Conservation (phyloP, 1,284 basidiomycete genomes). For the Leccinum ponderosum region DNA sequence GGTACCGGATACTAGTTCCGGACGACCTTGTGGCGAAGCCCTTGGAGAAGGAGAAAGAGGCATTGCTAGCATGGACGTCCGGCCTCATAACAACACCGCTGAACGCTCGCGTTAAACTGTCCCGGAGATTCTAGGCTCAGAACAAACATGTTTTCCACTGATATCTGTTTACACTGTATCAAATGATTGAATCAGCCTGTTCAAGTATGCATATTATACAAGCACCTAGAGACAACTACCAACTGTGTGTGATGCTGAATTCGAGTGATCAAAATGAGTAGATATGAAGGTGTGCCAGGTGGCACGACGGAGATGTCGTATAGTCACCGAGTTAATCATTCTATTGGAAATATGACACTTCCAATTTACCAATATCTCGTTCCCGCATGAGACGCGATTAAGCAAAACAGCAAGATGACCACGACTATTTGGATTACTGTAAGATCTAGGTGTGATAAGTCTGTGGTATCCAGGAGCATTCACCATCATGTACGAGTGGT, state of each 20-base stretch:
- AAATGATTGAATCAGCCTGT: not conserved
- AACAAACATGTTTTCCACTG: not conserved
- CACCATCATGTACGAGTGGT: not conserved
- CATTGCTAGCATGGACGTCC: constrained; percentile 33
- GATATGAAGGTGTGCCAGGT: not conserved
- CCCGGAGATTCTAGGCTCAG: constrained; percentile 13
- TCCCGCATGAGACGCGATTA: constrained; percentile 27
- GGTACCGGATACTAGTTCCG: constrained; percentile 34
- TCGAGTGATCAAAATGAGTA: not conserved
- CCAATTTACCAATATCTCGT: constrained; percentile 1
- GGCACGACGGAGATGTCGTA: not conserved
- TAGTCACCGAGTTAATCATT: not conserved
- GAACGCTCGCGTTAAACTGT: constrained; percentile 24
- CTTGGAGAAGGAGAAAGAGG: constrained; percentile 29
- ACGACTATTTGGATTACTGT: no score
- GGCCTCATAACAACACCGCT: constrained; percentile 33
- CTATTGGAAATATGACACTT: not conserved
- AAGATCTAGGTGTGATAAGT: constrained; percentile 58
- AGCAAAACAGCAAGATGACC: constrained; percentile 22
- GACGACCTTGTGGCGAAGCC: constrained; percentile 30
- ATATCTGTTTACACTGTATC: not conserved
- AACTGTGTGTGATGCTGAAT: not conserved
- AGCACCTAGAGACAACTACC: not conserved
- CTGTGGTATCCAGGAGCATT: constrained; percentile 66
- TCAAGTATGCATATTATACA: not conserved